These are phyloP conservation scores for Candida taoyuanica DNA, from an alignment of 805 yeast species.

Conservation along the genomic window DNA sequence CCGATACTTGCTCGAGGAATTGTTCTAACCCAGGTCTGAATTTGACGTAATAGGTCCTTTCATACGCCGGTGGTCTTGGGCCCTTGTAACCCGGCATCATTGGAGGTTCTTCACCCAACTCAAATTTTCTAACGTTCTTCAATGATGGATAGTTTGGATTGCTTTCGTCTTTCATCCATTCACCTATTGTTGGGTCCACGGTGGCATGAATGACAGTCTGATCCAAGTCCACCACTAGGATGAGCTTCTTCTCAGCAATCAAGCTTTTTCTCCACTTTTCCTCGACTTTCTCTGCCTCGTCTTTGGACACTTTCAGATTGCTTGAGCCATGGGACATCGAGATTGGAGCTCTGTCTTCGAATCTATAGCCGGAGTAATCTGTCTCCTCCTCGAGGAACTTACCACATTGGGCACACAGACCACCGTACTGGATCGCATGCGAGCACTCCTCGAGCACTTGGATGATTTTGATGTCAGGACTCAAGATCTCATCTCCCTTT, in stretches of 20 bases:
- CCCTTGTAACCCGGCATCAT: slow-evolving; percentile 51
- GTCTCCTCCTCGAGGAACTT: slow-evolving; percentile 63
- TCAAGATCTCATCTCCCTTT: slow-evolving; percentile 54
- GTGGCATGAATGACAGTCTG: slow-evolving; percentile 98
- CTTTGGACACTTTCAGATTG: slow-evolving; percentile 74
- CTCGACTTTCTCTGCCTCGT: slow-evolving; percentile 85
- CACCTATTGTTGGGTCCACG: slow-evolving; percentile 95
- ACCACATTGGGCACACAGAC: slow-evolving; percentile 92
- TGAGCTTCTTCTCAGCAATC: slow-evolving; percentile 59
- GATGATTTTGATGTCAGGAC: slow-evolving; percentile 44
- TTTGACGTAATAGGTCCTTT: slow-evolving; percentile 88
- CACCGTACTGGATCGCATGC: slow-evolving; percentile 92
- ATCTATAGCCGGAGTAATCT: slow-evolving; percentile 60
- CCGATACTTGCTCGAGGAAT: slow-evolving; percentile 60
- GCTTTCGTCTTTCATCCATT: slow-evolving; percentile 84
- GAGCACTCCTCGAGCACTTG: slow-evolving; percentile 76
- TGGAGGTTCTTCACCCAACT: slow-evolving; percentile 71
- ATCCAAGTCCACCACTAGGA: slow-evolving; percentile 92
- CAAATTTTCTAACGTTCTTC: slow-evolving; percentile 73
- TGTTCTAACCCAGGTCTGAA: slow-evolving; percentile 80
- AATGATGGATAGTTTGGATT: slow-evolving; percentile 85
- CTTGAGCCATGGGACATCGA: slow-evolving; percentile 87
- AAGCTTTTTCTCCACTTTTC: slow-evolving; percentile 57
- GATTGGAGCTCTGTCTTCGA: slow-evolving; percentile 72
- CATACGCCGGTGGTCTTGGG: slow-evolving; percentile 46